These are phyloP conservation scores for Penicillium bialowiezense DNA, from an alignment of 495 filamentous ascomycete species.

Conservation along the genomic window DNA sequence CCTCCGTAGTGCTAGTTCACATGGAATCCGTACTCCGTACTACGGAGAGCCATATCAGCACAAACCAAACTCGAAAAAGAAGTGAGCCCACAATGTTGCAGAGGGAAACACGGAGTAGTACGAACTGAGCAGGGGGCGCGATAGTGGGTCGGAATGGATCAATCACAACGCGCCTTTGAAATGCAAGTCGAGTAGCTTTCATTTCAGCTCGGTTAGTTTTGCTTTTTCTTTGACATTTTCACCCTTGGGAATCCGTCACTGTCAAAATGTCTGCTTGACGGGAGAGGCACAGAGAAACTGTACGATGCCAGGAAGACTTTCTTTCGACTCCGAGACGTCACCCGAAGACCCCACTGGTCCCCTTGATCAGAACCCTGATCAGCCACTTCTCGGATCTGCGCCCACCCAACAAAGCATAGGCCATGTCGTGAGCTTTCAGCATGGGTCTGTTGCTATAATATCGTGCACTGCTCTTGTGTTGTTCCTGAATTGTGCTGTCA, in stretches of 20 bases:
- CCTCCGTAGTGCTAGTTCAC: too few species aligned
- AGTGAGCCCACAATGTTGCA: too few species aligned
- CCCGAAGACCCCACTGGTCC: conserved; percentile 2
- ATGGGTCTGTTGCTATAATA: neutral
- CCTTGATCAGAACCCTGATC: conserved; percentile 1
- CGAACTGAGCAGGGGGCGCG: neutral
- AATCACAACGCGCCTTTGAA: neutral
- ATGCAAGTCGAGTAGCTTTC: neutral
- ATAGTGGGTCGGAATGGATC: neutral
- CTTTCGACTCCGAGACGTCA: neutral
- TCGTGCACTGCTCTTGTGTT: neutral
- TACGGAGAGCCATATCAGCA: too few species aligned
- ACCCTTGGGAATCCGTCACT: neutral
- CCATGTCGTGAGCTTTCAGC: neutral
- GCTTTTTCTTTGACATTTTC: neutral
- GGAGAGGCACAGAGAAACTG: too few species aligned
- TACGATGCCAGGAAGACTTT: neutral
- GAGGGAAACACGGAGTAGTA: too few species aligned
- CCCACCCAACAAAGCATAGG: neutral
- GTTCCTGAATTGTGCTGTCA: neutral
- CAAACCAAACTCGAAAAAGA: too few species aligned
- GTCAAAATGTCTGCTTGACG: too few species aligned
- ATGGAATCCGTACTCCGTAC: too few species aligned
- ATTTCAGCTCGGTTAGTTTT: neutral
- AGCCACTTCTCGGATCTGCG: neutral